These are phyloP conservation scores for Apodospora peruviana DNA, from an alignment of 495 filamentous ascomycete genomes.

Conservation along the genomic window DNA sequence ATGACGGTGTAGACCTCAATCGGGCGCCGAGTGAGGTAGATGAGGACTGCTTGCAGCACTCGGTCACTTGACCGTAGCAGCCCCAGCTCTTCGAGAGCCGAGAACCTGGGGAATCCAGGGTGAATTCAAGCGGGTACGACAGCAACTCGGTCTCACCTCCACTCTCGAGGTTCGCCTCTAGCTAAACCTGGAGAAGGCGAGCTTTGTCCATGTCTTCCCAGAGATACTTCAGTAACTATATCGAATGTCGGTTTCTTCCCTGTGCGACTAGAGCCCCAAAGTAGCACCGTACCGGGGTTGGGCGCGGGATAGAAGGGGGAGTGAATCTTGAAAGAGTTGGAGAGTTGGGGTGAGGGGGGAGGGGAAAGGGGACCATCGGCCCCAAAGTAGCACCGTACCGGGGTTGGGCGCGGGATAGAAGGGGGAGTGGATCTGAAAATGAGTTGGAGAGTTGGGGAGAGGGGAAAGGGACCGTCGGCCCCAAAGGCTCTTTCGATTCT, in stretches of 20 bases:
- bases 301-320: background rate
- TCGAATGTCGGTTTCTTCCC: too few species aligned
- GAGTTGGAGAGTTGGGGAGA: slow-evolving; percentile 5
- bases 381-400: background rate
- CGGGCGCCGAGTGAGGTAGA: slow-evolving; percentile 15
- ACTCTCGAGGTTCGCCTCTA: too few species aligned
- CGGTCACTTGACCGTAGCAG: slow-evolving; percentile 9
- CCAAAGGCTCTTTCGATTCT: slow-evolving; percentile 6
- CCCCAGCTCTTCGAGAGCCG: slow-evolving; percentile 1
- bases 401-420: background rate
- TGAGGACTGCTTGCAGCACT: slow-evolving; percentile 11
- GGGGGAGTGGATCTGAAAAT: background rate
- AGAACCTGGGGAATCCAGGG: background rate
- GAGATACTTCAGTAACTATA: too few species aligned
- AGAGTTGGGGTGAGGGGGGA: slow-evolving; percentile 7
- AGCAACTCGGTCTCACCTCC: background rate
- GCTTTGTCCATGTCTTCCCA: too few species aligned
- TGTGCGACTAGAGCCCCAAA: too few species aligned
- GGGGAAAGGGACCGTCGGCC: slow-evolving; percentile 22
- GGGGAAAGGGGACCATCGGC: slow-evolving; percentile 24
- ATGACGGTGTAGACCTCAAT: slow-evolving; percentile 18
- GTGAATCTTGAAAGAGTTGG: background rate
- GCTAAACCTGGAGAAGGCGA: too few species aligned
- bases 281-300: background rate
- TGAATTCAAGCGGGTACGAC: background rate